Conservation (phyloP, 2,329 filamentous ascomycete genomes). For the Penicillium sp. region DNA sequence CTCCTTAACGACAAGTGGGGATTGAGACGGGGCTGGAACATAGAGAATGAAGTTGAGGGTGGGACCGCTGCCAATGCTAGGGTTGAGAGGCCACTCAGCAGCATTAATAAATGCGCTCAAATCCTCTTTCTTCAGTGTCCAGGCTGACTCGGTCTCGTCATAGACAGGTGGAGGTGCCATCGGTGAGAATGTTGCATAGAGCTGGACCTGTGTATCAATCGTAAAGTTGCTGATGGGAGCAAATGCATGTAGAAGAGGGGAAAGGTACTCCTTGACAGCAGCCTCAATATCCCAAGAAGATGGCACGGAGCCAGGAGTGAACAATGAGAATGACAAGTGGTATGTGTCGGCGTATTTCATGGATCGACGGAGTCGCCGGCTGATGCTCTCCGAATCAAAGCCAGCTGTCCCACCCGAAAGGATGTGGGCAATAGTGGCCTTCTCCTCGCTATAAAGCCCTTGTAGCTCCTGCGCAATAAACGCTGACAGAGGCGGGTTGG, state of each 20-base stretch:
- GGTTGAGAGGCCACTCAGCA: constrained; percentile 94
- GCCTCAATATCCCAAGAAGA: constrained; percentile 89
- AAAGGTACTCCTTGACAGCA: constrained; percentile 77
- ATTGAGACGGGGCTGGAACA: constrained; percentile 68
- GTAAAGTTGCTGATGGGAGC: constrained; percentile 90
- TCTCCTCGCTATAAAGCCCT: constrained; percentile 81
- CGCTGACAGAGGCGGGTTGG: constrained; percentile 70
- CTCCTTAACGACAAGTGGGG: constrained; percentile 61
- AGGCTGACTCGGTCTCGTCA: constrained; percentile 56
- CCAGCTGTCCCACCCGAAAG: constrained; percentile 56
- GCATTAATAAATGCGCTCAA: constrained; percentile 95
- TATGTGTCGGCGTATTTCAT: constrained; percentile 93
- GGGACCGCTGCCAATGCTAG: constrained; percentile 87
- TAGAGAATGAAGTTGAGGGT: constrained; percentile 97
- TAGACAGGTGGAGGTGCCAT: constrained; percentile 60
- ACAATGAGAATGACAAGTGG: constrained; percentile 92
- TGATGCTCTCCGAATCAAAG: constrained; percentile 54
- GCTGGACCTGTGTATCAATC: constrained; percentile 91
- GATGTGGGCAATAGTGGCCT: constrained; percentile 76
- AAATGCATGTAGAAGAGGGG: constrained; percentile 76
- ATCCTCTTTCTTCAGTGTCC: constrained; percentile 77
- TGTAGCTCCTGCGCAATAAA: constrained; percentile 79
- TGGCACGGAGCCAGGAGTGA: constrained; percentile 74
- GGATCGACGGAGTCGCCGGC: constrained; percentile 73
- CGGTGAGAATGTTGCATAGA: constrained; percentile 73